Evolutionary conservation across 2,329 filamentous ascomycete species (phyloP), one percentile per base, ranked within the genome.

Genomic region (Aspergillus ochraceus): DNA sequence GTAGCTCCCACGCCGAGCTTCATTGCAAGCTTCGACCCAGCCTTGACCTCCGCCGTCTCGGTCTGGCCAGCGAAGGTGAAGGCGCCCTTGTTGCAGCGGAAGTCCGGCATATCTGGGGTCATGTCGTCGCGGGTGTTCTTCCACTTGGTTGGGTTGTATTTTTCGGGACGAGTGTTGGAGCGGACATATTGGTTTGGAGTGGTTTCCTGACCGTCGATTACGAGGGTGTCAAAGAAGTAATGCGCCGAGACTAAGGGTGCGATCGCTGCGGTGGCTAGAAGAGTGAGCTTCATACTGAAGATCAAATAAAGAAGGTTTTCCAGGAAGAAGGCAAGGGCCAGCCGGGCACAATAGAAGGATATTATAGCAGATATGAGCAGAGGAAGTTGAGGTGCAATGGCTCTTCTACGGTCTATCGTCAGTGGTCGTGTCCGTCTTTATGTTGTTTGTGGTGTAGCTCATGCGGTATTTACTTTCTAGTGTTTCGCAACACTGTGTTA

Each of bases 1-100:
- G 17, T 42, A 11, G 64, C 65, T 51, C 62, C 68, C 32, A 64
- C 53, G 2, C 30, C 62, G 47, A 70, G 66, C 56, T 61, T 63
- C 56, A 64, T 49, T 8, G 60, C 62, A 26, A 71, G 39, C 46
- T 55, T 63, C 29, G 55, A 54, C 2, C 64, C 64, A 1, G 64
- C 63, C 39, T 58, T 51, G 32, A 66, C 59, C 32, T 61, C 59
- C 4, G 50, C 58, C 1, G 54, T 57, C 14, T 29, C 24, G 2
- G 64, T 66, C 20, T 66, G 8, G 17, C 26, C 58, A 6, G 56
- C 55, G 17, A 45, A 63, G 50, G 50, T 57, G 14, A 57, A 42
- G 14, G 36, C 14, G 17, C 36, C 36, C 36, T 42, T 42, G 17
- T 42, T 42, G 36, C 36, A 42, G 17, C 36, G 36, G 36, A 42